phyloP scores from a whole-genome alignment of 257 asterid genomes.

The Solanum piurae region DNA sequence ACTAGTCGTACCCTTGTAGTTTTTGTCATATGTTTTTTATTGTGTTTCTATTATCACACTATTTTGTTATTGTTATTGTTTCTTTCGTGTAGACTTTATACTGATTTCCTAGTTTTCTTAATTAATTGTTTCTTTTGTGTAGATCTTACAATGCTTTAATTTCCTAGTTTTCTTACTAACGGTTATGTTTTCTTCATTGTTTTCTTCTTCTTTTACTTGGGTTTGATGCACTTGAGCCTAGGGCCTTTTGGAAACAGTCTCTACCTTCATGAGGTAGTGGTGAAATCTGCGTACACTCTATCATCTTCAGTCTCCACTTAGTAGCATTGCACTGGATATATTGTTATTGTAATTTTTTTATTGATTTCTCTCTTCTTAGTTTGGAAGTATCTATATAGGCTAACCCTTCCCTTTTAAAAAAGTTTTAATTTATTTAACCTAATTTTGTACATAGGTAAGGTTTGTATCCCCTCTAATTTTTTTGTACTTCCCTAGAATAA shows the following conservation, averaged over 20 bases:
- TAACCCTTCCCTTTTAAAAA: background rate
- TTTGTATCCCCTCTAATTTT: background rate
- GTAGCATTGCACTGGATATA: background rate
- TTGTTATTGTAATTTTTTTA: no score
- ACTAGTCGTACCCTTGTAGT: background rate
- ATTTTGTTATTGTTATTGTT: no score
- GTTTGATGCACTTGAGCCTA: background rate
- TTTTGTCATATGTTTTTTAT: background rate
- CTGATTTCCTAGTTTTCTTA: no score
- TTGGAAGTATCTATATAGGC: background rate
- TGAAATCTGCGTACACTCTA: accelerated
- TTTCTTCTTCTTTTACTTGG: background rate
- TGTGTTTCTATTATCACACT: background rate
- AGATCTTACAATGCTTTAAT: no score
- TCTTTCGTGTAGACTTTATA: background rate
- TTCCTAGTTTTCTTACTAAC: background rate
- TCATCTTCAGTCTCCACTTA: background rate
- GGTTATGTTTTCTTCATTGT: no score
- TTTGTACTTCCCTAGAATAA: background rate
- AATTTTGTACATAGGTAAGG: background rate
- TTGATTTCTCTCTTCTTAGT: background rate
- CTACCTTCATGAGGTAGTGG: no score
- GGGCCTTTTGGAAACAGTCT: no score
- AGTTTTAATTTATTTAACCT: background rate
- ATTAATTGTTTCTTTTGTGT: background rate